Evolutionary conservation across 1,139 yeast species (phyloP).

Genomic region (Blastobotrys ciferrii): DNA sequence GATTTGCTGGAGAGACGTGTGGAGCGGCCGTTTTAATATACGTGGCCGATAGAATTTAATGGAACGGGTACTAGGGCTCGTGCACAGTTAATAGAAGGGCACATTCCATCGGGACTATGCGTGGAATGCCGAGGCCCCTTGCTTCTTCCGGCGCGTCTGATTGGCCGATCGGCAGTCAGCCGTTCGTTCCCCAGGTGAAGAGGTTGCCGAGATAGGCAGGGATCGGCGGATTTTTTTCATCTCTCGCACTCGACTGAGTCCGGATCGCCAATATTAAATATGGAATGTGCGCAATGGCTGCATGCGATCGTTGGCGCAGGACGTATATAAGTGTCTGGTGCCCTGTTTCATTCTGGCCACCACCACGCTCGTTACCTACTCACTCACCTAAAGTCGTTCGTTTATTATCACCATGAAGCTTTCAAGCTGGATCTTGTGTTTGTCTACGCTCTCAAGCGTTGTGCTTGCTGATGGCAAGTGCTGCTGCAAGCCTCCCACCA

Average conservation of each 20-base stretch:
- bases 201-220: neutral
- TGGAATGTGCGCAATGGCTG: neutral
- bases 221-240: neutral
- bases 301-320: neutral
- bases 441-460: neutral
- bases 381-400: constrained; percentile 4
- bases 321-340: neutral
- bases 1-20: too few species aligned
- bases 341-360: neutral
- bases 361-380: neutral
- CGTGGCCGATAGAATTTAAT: neutral
- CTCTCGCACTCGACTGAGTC: neutral
- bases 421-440: neutral
- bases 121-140: neutral
- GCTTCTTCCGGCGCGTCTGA: neutral
- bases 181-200: neutral
- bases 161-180: neutral
- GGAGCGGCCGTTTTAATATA: neutral
- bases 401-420: constrained; percentile 2
- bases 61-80: neutral
- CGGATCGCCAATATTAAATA: neutral
- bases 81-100: neutral
- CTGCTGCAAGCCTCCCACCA: constrained; percentile 6
- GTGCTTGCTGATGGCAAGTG: constrained; percentile 3
- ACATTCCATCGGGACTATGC: neutral